A percentile compares a stretch with the other conserved stretches of the same genome.
These are phyloP conservation scores for Pezicula rhizophila DNA, from an alignment of 2,329 filamentous ascomycete genomes.

Conservation along the genomic window DNA sequence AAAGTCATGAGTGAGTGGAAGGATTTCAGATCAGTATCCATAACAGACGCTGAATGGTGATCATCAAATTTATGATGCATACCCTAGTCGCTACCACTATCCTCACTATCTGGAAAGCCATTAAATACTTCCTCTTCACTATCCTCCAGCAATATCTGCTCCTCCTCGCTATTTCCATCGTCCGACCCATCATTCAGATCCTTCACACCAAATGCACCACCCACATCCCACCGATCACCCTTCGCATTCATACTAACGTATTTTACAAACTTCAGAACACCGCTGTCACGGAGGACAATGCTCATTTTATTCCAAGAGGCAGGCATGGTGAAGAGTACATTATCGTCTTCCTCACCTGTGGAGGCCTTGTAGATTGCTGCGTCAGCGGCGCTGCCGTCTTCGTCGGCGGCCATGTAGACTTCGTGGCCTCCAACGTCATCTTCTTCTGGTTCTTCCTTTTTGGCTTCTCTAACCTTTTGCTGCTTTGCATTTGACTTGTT, in stretches of 20 bases:
- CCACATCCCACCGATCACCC: constrained; percentile 90
- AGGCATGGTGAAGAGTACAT: constrained; percentile 62
- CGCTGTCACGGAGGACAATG: constrained; percentile 81
- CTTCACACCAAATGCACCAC: constrained; percentile 69
- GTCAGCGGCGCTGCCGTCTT: constrained; percentile 60
- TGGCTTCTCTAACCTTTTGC: constrained; percentile 15
- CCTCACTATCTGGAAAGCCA: constrained; percentile 43
- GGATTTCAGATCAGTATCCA: too few species aligned
- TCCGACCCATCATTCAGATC: constrained; percentile 41
- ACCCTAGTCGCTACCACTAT: constrained; percentile 26
- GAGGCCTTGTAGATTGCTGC: constrained; percentile 82
- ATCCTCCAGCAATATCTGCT: constrained; percentile 30
- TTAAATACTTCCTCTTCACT: constrained; percentile 50
- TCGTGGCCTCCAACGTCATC: constrained; percentile 71
- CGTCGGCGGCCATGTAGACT: constrained; percentile 90
- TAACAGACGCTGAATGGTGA: too few species aligned
- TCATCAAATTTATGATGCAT: too few species aligned
- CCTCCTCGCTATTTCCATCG: constrained; percentile 30
- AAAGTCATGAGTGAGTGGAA: too few species aligned
- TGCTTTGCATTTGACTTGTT: constrained; percentile 17
- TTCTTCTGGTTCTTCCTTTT: constrained; percentile 20
- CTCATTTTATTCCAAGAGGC: constrained; percentile 86
- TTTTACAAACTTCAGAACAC: constrained; percentile 89
- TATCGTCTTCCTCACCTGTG: constrained; percentile 63
- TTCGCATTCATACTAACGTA: constrained; percentile 79